phyloP scores from a whole-genome alignment of 1,284 basidiomycete genomes.

The Psilocybe mexicana region DNA sequence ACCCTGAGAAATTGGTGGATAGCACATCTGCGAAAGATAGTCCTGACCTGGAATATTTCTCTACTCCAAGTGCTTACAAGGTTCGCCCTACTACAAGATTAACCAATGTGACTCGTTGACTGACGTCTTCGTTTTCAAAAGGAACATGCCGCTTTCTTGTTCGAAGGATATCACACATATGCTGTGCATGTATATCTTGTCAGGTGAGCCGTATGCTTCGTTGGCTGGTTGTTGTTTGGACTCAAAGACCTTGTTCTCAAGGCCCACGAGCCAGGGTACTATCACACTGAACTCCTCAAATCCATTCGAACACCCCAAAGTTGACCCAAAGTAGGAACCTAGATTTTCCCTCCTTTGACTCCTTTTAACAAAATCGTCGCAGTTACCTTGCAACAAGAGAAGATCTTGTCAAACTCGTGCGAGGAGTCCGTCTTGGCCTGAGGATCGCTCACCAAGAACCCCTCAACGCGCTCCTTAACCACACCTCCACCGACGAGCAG shows the following conservation, averaged over 20 bases:
- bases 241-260: constrained; percentile 14
- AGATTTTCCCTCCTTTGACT: neutral
- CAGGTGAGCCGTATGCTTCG: constrained; percentile 24
- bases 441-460: constrained; percentile 54
- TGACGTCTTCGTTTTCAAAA: constrained; percentile 6
- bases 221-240: no score
- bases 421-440: constrained; percentile 51
- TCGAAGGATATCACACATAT: constrained; percentile 39
- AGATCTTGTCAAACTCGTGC: constrained; percentile 57
- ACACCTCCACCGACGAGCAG: constrained; percentile 32
- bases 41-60: constrained; percentile 63
- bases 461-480: constrained; percentile 49
- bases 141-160: constrained; percentile 32
- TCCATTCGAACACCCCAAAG: constrained; percentile 41
- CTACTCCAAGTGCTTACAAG: constrained; percentile 46
- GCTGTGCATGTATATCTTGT: constrained; percentile 40
- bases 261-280: constrained; percentile 40
- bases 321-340: constrained; percentile 43
- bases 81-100: constrained; percentile 22
- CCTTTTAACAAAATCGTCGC: neutral
- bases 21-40: constrained; percentile 53
- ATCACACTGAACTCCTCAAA: constrained; percentile 40
- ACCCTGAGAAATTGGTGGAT: constrained; percentile 44
- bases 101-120: neutral
- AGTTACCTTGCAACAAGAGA: constrained; percentile 60